These are phyloP conservation scores for Solanum microdontum DNA, from an alignment of 257 asterid genomes.

Conservation along the genomic window DNA sequence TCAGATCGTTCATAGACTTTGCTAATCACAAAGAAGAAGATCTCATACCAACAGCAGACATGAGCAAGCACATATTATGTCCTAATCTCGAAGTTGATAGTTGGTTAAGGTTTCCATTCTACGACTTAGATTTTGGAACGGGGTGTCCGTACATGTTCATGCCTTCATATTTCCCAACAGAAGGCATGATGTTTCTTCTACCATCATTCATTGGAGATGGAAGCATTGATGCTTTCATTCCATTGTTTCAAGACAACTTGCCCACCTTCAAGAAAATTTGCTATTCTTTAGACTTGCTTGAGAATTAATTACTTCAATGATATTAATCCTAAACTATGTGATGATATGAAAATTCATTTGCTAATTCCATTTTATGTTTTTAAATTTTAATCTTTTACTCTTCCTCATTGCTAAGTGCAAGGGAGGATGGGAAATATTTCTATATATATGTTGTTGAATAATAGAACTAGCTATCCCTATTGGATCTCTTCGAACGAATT, in stretches of 20 bases:
- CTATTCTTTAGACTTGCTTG: constrained; percentile 32
- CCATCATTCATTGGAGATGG: neutral
- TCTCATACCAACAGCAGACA: constrained; percentile 52
- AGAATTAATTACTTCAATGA: neutral
- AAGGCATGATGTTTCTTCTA: constrained; percentile 44
- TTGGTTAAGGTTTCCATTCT: constrained; percentile 81
- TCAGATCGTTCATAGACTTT: constrained; percentile 70
- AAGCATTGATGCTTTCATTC: constrained; percentile 19
- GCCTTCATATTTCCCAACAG: constrained; percentile 67
- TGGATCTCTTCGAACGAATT: neutral
- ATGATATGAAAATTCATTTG: neutral
- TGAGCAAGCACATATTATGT: constrained; percentile 39
- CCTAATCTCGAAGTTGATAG: constrained; percentile 78
- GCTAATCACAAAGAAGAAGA: constrained; percentile 43
- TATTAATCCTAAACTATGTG: neutral
- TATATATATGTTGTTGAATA: neutral
- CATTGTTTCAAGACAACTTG: constrained; percentile 48
- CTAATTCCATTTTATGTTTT: neutral
- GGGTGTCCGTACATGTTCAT: constrained; percentile 66
- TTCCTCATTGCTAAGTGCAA: neutral
- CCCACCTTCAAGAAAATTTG: constrained; percentile 47
- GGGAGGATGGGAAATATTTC: neutral
- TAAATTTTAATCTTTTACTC: neutral
- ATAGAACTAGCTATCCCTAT: neutral
- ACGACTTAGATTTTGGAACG: constrained; percentile 63